These are phyloP conservation scores for Coemansia sp. DNA, from an alignment of 192 early-diverging fungal genomes.

Conservation along the genomic window DNA sequence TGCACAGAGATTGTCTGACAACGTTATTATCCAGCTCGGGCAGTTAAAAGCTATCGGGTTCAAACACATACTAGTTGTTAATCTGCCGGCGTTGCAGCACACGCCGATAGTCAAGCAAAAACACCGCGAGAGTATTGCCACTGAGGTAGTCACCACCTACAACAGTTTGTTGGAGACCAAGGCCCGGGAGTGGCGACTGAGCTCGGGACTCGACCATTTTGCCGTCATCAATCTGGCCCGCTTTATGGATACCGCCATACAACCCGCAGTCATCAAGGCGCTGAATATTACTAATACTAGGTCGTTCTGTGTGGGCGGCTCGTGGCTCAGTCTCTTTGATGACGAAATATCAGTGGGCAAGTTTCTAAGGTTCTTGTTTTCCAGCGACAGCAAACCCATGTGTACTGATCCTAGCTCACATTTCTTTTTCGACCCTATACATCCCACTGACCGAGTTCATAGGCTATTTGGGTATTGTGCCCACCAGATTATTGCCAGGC, in stretches of 20 bases:
- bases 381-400: background rate
- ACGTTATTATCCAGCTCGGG: constrained; percentile 31
- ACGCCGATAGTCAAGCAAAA: constrained; percentile 35
- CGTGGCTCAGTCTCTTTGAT: constrained; percentile 39
- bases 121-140: constrained; percentile 13
- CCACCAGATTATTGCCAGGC: constrained; percentile 3
- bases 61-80: constrained; percentile 25
- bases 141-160: constrained; percentile 21
- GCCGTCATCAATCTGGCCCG: constrained; percentile 23
- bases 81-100: constrained; percentile 36
- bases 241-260: constrained; percentile 23
- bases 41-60: constrained; percentile 28
- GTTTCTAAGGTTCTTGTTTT: constrained; percentile 19
- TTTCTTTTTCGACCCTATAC: constrained; percentile 45
- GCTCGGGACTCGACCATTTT: constrained; percentile 17
- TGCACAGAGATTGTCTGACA: constrained; percentile 25
- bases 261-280: constrained; percentile 2
- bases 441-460: constrained; percentile 43
- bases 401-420: constrained; percentile 22
- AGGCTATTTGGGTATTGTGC: constrained; percentile 41
- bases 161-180: constrained; percentile 28
- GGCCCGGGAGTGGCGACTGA: constrained; percentile 14
- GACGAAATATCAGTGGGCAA: constrained; percentile 13
- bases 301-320: constrained; percentile 30
- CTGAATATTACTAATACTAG: constrained; percentile 25